Evolutionary conservation across 306 rosid genomes (phyloP), one percentile per base, ranked within the genome.

Genomic region (Castanea crenata): DNA sequence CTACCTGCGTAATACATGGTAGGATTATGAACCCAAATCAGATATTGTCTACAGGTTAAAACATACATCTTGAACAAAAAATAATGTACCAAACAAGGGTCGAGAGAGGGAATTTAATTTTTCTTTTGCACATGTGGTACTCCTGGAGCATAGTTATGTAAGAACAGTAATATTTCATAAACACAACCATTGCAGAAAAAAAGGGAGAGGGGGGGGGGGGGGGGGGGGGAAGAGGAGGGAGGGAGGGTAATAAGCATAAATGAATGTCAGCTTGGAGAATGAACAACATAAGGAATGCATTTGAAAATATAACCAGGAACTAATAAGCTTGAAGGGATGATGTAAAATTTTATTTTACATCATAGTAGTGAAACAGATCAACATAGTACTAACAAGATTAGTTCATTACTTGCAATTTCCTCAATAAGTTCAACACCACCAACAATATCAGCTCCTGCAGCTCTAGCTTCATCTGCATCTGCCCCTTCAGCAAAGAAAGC

Each of bases 401-500:
- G 80, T 77, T 83, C 86, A 71, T 85, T 94, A 95, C 99, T 89
- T 35, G 96, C 98, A 90, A 95, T 87, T 86, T 95, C 94, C 85
- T 88, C 93, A 27, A 95, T 88, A 62, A 95, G 99, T 77, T 95
- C 99, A 80, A 85, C 81, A 35, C 98, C 99, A n/a, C 99, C 99
- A 76, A 95, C 99, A 79, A 95, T 90, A 89, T 95, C 97, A 19
- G 98, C 99, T 80, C 98, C 99, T 34, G 97, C 97, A 74, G 93
- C 98, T 89, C 92, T 91, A 59, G 99, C 99, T 87, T 95, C 99
- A 62, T 95, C 98, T 55, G 99, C 99, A 58, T 93, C 98, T 56
- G 90, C 83, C 71, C 98, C 99, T 88, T 95, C 93, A 83, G 99
- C 99, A 93, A 95, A 95, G 86, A 91, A 94, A 77, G 98, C 99